Percentiles rank a stretch among this genome's conserved stretches.
These are phyloP conservation scores for Penicillium sp. DNA, from an alignment of 2,329 filamentous ascomycete species.

Conservation along the genomic window DNA sequence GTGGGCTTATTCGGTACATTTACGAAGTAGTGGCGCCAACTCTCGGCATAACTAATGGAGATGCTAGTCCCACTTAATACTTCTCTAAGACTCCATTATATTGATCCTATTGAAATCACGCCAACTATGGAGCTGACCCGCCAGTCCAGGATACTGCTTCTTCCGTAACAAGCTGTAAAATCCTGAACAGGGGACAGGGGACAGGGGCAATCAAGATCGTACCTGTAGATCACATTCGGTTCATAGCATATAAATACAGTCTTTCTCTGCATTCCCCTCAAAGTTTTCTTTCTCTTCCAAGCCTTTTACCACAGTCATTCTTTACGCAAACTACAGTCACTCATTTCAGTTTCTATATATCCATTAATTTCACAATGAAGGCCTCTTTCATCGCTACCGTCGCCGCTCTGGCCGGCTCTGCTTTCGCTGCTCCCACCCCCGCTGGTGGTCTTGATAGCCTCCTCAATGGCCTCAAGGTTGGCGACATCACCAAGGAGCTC, in stretches of 20 bases:
- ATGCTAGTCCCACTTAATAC: constrained; percentile 1
- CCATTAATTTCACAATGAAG: constrained; percentile 26
- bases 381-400: constrained; percentile 25
- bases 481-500: constrained; percentile 22
- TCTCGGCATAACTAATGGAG: not conserved
- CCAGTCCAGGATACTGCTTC: not conserved
- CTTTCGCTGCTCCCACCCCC: constrained; percentile 10
- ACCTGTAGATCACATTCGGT: not conserved
- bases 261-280: not conserved
- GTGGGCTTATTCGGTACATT: not conserved
- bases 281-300: constrained; percentile 1
- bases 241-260: constrained; percentile 8
- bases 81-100: not conserved
- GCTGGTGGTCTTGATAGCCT: constrained; percentile 11
- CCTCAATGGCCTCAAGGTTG: constrained; percentile 20
- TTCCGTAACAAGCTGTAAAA: not conserved
- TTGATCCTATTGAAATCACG: not conserved
- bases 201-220: constrained; percentile 2
- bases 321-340: constrained; percentile 12
- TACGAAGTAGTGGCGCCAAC: too few species aligned
- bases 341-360: constrained; percentile 13
- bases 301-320: constrained; percentile 21
- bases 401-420: constrained; percentile 21
- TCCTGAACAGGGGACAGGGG: not conserved
- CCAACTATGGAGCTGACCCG: constrained; percentile 6